phyloP scores from a whole-genome alignment of 495 filamentous ascomycete species.

The Xylaria sp. region DNA sequence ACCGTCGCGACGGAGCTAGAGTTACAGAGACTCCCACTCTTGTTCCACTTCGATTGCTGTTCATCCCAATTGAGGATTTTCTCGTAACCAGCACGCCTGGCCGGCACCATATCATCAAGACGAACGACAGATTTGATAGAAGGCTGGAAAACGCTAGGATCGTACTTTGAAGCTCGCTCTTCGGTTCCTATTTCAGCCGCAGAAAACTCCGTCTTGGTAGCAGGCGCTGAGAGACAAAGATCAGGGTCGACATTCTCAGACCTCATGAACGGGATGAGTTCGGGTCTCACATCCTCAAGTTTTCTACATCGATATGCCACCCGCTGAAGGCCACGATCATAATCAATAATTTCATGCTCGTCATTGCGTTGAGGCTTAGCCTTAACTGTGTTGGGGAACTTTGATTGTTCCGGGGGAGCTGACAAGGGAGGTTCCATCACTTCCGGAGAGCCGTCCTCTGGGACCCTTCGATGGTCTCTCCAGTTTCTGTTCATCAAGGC shows the following conservation, averaged over 20 bases:
- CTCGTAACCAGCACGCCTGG: constrained; percentile 26
- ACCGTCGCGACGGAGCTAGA: constrained; percentile 21
- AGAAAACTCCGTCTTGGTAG: constrained; percentile 27
- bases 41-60: background rate
- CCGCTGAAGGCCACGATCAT: constrained; percentile 20
- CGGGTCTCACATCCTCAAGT: constrained; percentile 19
- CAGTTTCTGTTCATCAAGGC: constrained; percentile 30
- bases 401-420: constrained; percentile 20
- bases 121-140: constrained; percentile 22
- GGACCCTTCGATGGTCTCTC: constrained; percentile 16
- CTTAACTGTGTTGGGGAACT: background rate
- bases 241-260: constrained; percentile 9
- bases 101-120: constrained; percentile 21
- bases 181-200: constrained; percentile 20
- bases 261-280: constrained; percentile 21
- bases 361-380: constrained; percentile 12
- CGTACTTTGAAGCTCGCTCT: constrained; percentile 11
- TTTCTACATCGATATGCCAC: constrained; percentile 20
- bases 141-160: constrained; percentile 24
- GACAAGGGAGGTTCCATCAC: constrained; percentile 9
- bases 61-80: constrained; percentile 27
- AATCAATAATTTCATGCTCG: constrained; percentile 7
- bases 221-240: constrained; percentile 26
- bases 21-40: background rate
- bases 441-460: background rate